phyloP scores from a whole-genome alignment of 768 basidiomycete genomes.

The Rhizopogon rudus region DNA sequence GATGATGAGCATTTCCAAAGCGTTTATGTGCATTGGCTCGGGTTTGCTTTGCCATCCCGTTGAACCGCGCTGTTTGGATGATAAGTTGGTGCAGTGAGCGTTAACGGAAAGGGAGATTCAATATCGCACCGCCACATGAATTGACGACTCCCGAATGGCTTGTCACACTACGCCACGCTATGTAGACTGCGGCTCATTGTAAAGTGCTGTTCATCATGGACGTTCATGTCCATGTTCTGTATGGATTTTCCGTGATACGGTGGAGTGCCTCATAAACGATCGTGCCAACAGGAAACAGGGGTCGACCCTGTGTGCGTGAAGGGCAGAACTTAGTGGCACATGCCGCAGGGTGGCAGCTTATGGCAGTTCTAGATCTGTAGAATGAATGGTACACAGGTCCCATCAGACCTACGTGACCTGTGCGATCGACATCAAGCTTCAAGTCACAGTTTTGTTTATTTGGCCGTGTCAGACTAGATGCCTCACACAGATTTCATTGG shows the following conservation, averaged over 20 bases:
- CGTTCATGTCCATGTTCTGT: background rate
- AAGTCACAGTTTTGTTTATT: background rate
- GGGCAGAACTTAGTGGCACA: constrained; percentile 24
- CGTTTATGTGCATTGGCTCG: background rate
- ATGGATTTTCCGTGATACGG: constrained; percentile 1
- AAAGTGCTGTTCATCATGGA: background rate
- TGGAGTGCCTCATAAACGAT: constrained; percentile 7
- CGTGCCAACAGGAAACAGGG: constrained; percentile 6
- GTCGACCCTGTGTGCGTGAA: constrained; percentile 1
- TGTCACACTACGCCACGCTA: no score
- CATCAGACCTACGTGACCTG: background rate
- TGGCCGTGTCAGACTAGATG: background rate
- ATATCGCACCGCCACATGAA: background rate
- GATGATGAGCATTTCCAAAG: no score
- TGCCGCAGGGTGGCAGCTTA: constrained; percentile 6
- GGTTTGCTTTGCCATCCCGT: background rate
- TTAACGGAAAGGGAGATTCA: no score
- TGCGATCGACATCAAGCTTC: background rate
- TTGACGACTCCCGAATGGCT: background rate
- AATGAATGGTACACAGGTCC: background rate
- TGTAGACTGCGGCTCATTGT: background rate
- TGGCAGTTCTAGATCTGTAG: background rate
- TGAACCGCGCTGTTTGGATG: no score
- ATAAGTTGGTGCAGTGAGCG: no score
- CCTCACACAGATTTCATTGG: background rate